A percentile compares a stretch with the other conserved stretches of the same genome.
These are phyloP conservation scores for Tylopilus sp. DNA, from an alignment of 768 basidiomycete species.

Conservation along the genomic window DNA sequence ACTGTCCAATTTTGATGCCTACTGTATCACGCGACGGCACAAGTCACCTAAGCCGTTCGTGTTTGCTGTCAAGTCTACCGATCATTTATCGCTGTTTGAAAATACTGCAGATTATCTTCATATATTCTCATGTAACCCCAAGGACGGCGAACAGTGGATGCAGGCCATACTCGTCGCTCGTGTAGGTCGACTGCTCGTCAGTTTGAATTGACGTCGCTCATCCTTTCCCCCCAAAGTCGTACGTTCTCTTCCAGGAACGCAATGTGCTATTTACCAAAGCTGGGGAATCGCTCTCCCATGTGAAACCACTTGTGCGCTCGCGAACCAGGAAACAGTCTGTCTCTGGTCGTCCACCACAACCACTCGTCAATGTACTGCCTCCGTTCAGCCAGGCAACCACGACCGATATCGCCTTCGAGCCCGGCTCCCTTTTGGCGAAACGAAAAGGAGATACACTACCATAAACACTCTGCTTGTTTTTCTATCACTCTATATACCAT, in stretches of 20 bases:
- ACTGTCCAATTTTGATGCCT: slow-evolving; percentile 86
- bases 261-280: slow-evolving; percentile 47
- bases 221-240: slow-evolving; percentile 50
- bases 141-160: slow-evolving; percentile 75
- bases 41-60: slow-evolving; percentile 83
- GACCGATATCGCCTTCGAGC: slow-evolving; percentile 56
- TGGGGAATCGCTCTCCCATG: slow-evolving; percentile 22
- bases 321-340: slow-evolving; percentile 36
- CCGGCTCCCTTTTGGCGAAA: slow-evolving; percentile 70
- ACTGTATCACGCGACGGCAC: slow-evolving; percentile 69
- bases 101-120: slow-evolving; percentile 86
- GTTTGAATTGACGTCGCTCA: slow-evolving; percentile 3
- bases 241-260: slow-evolving; percentile 78
- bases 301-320: slow-evolving; percentile 35
- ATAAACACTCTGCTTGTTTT: slow-evolving; percentile 2
- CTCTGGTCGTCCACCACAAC: slow-evolving; percentile 39
- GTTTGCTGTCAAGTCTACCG: slow-evolving; percentile 87
- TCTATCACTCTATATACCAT: neutral
- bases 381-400: slow-evolving; percentile 32
- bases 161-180: slow-evolving; percentile 78
- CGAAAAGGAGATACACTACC: slow-evolving; percentile 32
- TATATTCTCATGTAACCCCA: slow-evolving; percentile 73
- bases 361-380: slow-evolving; percentile 47
- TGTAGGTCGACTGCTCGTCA: slow-evolving; percentile 41
- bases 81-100: slow-evolving; percentile 84